Evolutionary conservation across 441 rosid genomes (phyloP).

Genomic region (Populus hybrid): DNA sequence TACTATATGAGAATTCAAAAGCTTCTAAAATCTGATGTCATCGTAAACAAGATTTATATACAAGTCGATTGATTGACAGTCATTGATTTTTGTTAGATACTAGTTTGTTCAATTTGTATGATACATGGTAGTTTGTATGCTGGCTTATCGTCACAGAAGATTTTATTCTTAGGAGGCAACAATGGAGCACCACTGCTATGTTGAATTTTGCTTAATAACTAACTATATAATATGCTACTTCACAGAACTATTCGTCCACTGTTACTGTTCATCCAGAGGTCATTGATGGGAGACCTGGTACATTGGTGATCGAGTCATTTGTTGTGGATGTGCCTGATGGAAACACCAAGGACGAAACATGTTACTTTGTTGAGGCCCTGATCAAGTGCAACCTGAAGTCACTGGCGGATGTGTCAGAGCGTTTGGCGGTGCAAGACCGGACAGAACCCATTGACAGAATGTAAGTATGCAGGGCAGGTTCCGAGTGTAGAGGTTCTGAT

Average conservation of each 20-base stretch:
- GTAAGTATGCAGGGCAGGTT: slow-evolving; percentile 10
- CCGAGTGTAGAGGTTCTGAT: not conserved
- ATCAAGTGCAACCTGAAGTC: slow-evolving; percentile 35
- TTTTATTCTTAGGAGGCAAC: not conserved
- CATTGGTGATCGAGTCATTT: slow-evolving; percentile 77
- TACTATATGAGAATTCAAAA: not conserved
- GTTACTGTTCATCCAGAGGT: slow-evolving; percentile 75
- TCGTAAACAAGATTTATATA: not conserved
- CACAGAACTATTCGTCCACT: slow-evolving; percentile 76
- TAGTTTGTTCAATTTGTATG: not conserved
- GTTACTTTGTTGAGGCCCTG: slow-evolving; percentile 80
- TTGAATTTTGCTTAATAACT: not conserved
- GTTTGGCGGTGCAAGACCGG: slow-evolving; percentile 53
- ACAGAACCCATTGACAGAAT: slow-evolving; percentile 31
- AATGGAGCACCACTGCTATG: not conserved
- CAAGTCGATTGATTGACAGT: not conserved
- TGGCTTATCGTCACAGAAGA: not conserved
- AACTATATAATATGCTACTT: not conserved
- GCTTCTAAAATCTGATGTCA: not conserved
- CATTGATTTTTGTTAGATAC: not conserved
- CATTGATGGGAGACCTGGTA: slow-evolving; percentile 75
- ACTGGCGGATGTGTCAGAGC: slow-evolving; percentile 59
- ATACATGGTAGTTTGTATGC: not conserved
- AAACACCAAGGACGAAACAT: slow-evolving; percentile 81
- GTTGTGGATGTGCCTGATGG: slow-evolving; percentile 85